phyloP scores from a whole-genome alignment of 2,329 filamentous ascomycete genomes.

The Rhinocladiella similis region DNA sequence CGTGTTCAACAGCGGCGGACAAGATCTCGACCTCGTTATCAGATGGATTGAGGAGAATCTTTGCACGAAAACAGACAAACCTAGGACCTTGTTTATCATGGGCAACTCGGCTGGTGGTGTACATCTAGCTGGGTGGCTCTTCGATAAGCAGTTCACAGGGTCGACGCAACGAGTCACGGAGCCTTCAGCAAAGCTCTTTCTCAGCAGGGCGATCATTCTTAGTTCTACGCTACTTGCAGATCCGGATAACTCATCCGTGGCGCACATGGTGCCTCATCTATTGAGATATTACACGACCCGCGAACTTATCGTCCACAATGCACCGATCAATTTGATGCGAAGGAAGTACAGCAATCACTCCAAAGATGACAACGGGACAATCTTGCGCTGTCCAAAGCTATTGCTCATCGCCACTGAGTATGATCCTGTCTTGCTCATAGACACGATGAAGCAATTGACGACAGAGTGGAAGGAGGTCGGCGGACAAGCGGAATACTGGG shows the following conservation, averaged over 20 bases:
- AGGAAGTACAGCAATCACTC: background rate
- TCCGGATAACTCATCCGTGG: too few species aligned
- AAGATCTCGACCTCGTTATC: constrained; percentile 38
- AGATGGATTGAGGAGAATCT: constrained; percentile 36
- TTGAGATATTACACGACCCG: background rate
- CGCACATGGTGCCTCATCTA: background rate
- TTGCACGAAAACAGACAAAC: background rate
- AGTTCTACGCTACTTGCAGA: background rate
- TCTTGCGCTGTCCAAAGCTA: background rate
- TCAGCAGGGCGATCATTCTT: constrained; percentile 1
- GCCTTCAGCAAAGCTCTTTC: background rate
- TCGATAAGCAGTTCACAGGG: background rate
- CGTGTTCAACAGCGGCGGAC: constrained; percentile 42
- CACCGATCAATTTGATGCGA: background rate
- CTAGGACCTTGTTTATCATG: constrained; percentile 12
- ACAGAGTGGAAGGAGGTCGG: background rate
- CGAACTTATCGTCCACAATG: background rate
- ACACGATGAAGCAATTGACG: background rate
- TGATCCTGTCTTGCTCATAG: constrained; percentile 7
- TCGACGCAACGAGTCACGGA: background rate
- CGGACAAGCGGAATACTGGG: background rate
- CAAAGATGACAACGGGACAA: background rate
- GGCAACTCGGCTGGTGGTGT: constrained; percentile 8
- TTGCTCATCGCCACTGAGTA: constrained; percentile 6
- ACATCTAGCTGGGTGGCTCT: constrained; percentile 2